Evolutionary conservation across 75 land plant species (phyloP), one percentile per base, ranked within the genome.

Genomic region (Picea glauca): DNA sequence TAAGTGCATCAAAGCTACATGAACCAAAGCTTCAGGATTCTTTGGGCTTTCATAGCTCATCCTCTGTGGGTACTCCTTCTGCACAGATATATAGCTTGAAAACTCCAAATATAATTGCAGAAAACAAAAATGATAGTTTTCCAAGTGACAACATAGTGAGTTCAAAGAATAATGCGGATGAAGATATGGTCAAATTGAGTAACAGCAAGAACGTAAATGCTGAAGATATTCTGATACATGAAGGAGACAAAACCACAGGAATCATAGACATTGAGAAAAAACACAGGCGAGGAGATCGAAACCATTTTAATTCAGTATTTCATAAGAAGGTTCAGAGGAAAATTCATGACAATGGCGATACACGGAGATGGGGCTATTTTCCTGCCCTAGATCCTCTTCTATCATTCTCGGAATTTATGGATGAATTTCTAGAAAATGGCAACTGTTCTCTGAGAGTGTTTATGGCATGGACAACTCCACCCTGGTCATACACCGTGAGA

Each of bases 401-500:
- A 60, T 73, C 90, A 3, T 98, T 95, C 75, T 84, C 93, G 1
- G 79, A 85, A 26, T 98, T 98, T 62, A 88, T 95, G 93, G 87
- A 88, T 58, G 74, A 80, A 60, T 98, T 95, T 79, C 82, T 93
- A 30, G 82, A 78, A 40, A 76, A 78, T 33, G 81, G 85, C 7
- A 85, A 82, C 56, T 98, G 99, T 78, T 58, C 74, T 13, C 26
- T 91, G 61, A 83, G 87, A 31, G 89, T 95, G 14, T 98, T 98
- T 77, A 90, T 93, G 96, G 93, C 90, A 23, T 98, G 99, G 99
- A 98, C 92, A 74, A 90, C 94, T 3, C 98, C 98, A 13, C 76
- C 94, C 18, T 98, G 98, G 99, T 85, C 85, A 80, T 95, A 79
- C 83, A 86, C 91, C 58, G 92, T 95, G 61, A 60, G 98, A 62